Evolutionary conservation across 768 basidiomycete species (phyloP), one percentile per base, ranked within the genome.

Genomic region (Agaricus blazei): DNA sequence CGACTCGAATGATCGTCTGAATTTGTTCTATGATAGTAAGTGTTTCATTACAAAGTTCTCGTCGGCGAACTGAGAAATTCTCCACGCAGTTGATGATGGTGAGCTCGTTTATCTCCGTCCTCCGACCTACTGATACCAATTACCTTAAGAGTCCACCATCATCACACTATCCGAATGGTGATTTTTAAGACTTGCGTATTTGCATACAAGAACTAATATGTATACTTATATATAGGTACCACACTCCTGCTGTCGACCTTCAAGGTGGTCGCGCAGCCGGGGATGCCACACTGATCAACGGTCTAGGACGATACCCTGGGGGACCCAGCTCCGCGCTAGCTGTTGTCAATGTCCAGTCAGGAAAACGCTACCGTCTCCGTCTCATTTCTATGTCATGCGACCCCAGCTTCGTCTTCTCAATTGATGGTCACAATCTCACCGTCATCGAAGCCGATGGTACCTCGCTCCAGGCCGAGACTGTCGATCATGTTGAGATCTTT

Each of bases 361-460:
- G 68, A 3, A 68, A 65, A 48, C 67, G 69, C 41, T 78, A 68
- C 45, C 63, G 83, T 27, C 77, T 83, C 65, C 76, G 81, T 3
- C 37, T 84, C 1, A 59, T 83, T 50, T 67, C 59, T 52, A 73
- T 77, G 50, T 74, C 76, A 9, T 80, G 80, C 63, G 75, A 76
- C 47, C 72, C 62, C 58, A 67, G 55, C 67, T 77, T 66, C 59
- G 59, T 49, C n/a, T 76, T 76, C 62, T 70, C 67, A 2, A 65
- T 75, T 27, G 71, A 75, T 52, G 59, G 64, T 9, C 78, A 79
- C 51, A 66, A 66, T 3, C 59, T 75, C 5, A 51, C 29, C 12
- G 44, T 82, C 49, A 76, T 76, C 40, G 75, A 74, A 64, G 73
- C 67, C 3, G 77, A 78, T 41, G 72, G 72, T 15, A 62, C 60